A percentile compares a stretch with the other conserved stretches of the same genome.
Evolutionary conservation across 441 rosid genomes (phyloP).

Genomic region (Erodium texanum): DNA sequence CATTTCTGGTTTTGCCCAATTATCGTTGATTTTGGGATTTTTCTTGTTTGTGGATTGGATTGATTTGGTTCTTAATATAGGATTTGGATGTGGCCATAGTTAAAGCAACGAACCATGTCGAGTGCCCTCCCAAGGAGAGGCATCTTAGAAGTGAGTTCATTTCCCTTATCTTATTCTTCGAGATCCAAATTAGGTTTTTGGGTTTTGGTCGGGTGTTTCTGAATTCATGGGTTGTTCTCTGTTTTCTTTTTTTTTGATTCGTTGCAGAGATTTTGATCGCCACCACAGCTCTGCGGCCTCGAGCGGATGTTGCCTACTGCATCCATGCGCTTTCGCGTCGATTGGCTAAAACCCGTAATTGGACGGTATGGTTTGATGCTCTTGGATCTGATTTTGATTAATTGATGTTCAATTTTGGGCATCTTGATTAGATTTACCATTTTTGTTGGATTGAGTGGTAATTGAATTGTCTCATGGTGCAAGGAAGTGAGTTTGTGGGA

Average conservation of each 20-base stretch:
- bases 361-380: conserved; percentile 43
- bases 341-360: conserved; percentile 61
- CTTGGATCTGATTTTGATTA: neutral
- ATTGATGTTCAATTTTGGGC: neutral
- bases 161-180: neutral
- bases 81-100: conserved; percentile 96
- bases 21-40: neutral
- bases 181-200: conserved; percentile 17
- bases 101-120: conserved; percentile 94
- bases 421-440: neutral
- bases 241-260: neutral
- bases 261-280: conserved; percentile 69
- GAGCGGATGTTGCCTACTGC: conserved; percentile 72
- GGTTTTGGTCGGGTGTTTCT: neutral
- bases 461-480: neutral
- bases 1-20: neutral
- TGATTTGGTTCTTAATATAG: conserved; percentile 31
- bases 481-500: neutral
- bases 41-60: conserved; percentile 7
- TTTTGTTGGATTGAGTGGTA: neutral
- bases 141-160: conserved; percentile 66
- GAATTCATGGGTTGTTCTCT: conserved; percentile 8
- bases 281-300: conserved; percentile 58
- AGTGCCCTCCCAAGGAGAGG: conserved; percentile 92
- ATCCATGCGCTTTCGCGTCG: conserved; percentile 61